Base-by-base conservation (phyloP, 257 asterid genomes). In the Prunella vulgaris region DNA sequence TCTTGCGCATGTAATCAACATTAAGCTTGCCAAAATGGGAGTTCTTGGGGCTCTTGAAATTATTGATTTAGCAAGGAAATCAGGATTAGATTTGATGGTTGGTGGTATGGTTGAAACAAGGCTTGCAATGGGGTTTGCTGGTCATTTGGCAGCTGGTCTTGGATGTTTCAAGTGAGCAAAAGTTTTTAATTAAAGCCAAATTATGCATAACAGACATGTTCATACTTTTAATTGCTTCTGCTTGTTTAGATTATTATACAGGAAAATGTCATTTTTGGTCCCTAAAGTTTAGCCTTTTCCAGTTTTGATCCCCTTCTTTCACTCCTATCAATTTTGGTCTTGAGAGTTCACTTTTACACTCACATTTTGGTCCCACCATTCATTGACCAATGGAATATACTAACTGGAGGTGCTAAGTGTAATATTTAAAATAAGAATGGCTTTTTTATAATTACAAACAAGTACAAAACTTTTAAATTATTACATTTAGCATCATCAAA, bases 21-120 rank as follows among this genome's bases (percentile, higher is more conserved):
- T 91, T 76, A 91, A 91, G 86, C 96, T 91, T 44, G 96, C 96
- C 65, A 91, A 91, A 80, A 83, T 91, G 60, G 97, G 97, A 59
- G 96, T 91, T 5, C 84, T 85, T 61, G 93, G 92, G 56, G 96
- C 96, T 58, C 85, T 91, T 48, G 86, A 85, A 66, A 87, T 87
- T 32, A 91, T 91, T 77, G 93, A 87, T 49, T 72, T 88, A 66
- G 93, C 84, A 14, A 84, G 85, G 66, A 74, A 64, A 30, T 83
- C 95, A 0, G 96, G 95, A 64, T 59, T 91, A 69, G 85, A 84
- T 78, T 74, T 91, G 68, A 91, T 91, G 97, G 89, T 91, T 64
- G 97, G 97, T 67, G 97, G 97, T 68, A 91, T 91, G 97, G 97
- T 91, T 73, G 97, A 91, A 78, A 91, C 96, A 21, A 85, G 97